Conservation (phyloP, 2,329 filamentous ascomycete genomes). For the Didymella lethalis region DNA sequence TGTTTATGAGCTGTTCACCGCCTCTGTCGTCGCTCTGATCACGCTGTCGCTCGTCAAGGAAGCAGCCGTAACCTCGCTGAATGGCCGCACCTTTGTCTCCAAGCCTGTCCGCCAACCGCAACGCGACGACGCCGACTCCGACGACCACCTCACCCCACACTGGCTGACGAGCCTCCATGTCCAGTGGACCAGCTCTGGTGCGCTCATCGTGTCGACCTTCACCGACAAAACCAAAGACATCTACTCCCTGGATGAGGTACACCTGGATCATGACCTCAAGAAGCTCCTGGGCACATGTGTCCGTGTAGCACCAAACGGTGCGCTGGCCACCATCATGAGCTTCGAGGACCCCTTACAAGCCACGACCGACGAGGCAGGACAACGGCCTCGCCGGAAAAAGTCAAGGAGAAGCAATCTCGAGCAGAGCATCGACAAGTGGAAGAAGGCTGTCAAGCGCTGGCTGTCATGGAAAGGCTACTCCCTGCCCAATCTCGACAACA, state of each 20-base stretch:
- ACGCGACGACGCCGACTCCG: slow-evolving; percentile 9
- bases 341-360: slow-evolving; percentile 42
- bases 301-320: slow-evolving; percentile 47
- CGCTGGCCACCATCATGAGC: slow-evolving; percentile 41
- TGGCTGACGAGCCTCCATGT: slow-evolving; percentile 45
- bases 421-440: slow-evolving; percentile 47
- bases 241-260: slow-evolving; percentile 30
- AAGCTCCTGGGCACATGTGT: slow-evolving; percentile 37
- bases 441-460: slow-evolving; percentile 44
- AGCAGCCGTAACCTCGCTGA: slow-evolving; percentile 44
- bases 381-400: slow-evolving; percentile 37
- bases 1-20: slow-evolving; percentile 51
- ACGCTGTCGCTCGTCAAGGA: slow-evolving; percentile 46
- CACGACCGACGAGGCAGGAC: slow-evolving; percentile 28
- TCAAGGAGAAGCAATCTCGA: slow-evolving; percentile 36
- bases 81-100: slow-evolving; percentile 49
- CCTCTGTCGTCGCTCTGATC: slow-evolving; percentile 48
- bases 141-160: slow-evolving; percentile 16
- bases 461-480: slow-evolving; percentile 47
- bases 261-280: slow-evolving; percentile 28
- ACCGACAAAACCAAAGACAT: slow-evolving; percentile 37
- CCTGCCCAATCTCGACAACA: slow-evolving; percentile 36
- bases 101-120: slow-evolving; percentile 26
- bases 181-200: slow-evolving; percentile 47
- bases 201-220: slow-evolving; percentile 43